phyloP scores from a whole-genome alignment of 2,329 filamentous ascomycete genomes.

The Exophiala xenobiotica region DNA sequence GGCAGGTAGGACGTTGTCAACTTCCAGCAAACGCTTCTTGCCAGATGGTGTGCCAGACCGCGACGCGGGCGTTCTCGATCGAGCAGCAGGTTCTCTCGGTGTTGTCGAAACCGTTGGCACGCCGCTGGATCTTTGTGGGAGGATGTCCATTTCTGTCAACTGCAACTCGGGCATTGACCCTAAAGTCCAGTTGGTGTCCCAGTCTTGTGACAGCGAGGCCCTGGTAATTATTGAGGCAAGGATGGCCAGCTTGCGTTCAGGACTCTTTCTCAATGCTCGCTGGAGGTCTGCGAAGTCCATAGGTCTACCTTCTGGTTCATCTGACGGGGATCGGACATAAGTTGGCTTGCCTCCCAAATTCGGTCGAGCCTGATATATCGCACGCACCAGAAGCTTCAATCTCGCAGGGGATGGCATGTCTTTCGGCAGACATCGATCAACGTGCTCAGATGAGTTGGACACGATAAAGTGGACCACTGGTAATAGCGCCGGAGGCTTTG shows the following conservation, averaged over 20 bases:
- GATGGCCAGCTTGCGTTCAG: slow-evolving; percentile 21
- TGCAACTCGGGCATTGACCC: slow-evolving; percentile 40
- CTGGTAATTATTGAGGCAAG: slow-evolving; percentile 20
- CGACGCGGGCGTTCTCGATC: slow-evolving; percentile 27
- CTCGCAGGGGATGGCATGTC: slow-evolving; percentile 24
- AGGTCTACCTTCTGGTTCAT: slow-evolving; percentile 23
- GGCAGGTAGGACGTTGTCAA: slow-evolving; percentile 25
- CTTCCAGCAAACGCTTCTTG: slow-evolving; percentile 33
- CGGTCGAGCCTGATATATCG: slow-evolving; percentile 25
- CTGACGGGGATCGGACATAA: slow-evolving; percentile 24
- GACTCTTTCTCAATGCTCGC: slow-evolving; percentile 33
- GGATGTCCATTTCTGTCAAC: slow-evolving; percentile 34
- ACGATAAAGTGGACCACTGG: slow-evolving; percentile 47
- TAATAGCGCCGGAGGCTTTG: slow-evolving; percentile 35
- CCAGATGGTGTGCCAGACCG: slow-evolving; percentile 31
- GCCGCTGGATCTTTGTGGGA: slow-evolving; percentile 20
- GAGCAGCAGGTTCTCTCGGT: slow-evolving; percentile 16
- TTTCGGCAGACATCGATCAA: slow-evolving; percentile 43
- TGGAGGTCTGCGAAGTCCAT: slow-evolving; percentile 36
- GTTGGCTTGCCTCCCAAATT: slow-evolving; percentile 27
- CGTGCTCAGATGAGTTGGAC: slow-evolving; percentile 48
- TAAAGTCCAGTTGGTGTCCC: slow-evolving; percentile 40
- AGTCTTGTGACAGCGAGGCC: slow-evolving; percentile 37
- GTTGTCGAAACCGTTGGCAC: slow-evolving; percentile 20
- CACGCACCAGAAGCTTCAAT: slow-evolving; percentile 28